Evolutionary conservation across 768 basidiomycete genomes (phyloP), one percentile per base, ranked within the genome.

Genomic region (Exsudoporus frostii): DNA sequence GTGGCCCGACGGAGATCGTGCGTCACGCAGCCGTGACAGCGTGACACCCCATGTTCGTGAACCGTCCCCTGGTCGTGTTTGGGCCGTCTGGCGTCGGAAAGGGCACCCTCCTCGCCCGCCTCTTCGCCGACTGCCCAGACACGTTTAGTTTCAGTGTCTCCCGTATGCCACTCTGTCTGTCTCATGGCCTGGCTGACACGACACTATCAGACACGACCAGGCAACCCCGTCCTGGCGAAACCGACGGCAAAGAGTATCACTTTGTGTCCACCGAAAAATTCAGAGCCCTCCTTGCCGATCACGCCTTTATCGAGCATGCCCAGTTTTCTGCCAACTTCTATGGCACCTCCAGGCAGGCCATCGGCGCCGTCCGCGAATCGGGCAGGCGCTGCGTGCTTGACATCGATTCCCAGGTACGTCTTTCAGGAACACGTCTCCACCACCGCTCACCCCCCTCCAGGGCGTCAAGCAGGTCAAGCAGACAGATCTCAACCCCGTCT

Each of bases 41-140:
- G 19, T 24, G 34, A 51, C 42, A 32, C 19, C 30, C 22, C 13
- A 62, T 58, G 63, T 51, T 51, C 9, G 11, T 52, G n/a, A 25
- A 22, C 1, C 49, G 58, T 54, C 93, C 94, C 4, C 83, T 97
- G 47, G 84, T 97, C 39, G 76, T 96, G 55, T 96, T 89, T 50
- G 91, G 92, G 0, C 94, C 94, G 1, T 94, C 92, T 1, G 94
- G 95, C 54, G 90, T 94, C 2, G 96, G 96, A 48, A 98, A 98
- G 71, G 91, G 88, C 64, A 96, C 96, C 0, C 83, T 98, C 30
- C 80, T 98, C 45, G 77, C 77, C 46, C 85, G 84, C 46, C 84
- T 98, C 48, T 90, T 98, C 68, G 73, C 71, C 27, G 88, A 92
- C 30, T 82, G 80, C 66, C 93, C 92, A 4, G 85, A 87, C 70